Evolutionary conservation across 768 basidiomycete species (phyloP).

Genomic region (Solioccasus polychromus): DNA sequence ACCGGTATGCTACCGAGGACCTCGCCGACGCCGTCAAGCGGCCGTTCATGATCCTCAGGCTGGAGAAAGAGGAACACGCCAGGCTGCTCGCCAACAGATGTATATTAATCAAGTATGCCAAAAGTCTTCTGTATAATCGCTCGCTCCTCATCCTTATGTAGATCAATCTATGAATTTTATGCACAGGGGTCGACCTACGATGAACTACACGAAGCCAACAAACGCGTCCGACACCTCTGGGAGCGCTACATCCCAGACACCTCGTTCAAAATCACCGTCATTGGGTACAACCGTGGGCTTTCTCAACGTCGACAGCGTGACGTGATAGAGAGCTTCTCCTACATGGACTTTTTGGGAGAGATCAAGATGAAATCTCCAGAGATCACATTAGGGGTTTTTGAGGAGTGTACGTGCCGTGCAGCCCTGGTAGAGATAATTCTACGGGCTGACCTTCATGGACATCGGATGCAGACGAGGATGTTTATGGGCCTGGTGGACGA

Average conservation of each 20-base stretch:
- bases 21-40: constrained; percentile 45
- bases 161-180: constrained; percentile 78
- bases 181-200: constrained; percentile 68
- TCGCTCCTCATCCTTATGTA: constrained; percentile 25
- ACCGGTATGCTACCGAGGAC: constrained; percentile 39
- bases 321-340: constrained; percentile 76
- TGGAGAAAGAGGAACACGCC: constrained; percentile 74
- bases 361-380: constrained; percentile 82
- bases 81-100: constrained; percentile 70
- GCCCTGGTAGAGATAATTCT: background rate
- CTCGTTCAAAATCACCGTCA: constrained; percentile 79
- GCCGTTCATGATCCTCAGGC: constrained; percentile 71
- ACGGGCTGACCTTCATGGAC: background rate
- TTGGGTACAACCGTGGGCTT: constrained; percentile 72
- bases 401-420: constrained; percentile 68
- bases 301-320: constrained; percentile 61
- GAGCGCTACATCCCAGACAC: constrained; percentile 56
- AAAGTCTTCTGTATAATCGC: background rate
- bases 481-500: constrained; percentile 44
- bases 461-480: constrained; percentile 43
- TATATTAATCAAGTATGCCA: constrained; percentile 74
- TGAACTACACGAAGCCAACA: constrained; percentile 59
- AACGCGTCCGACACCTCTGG: constrained; percentile 48
- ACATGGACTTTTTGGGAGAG: constrained; percentile 78
- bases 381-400: constrained; percentile 69